Evolutionary conservation across 176 grass and related monocot species (phyloP).

Genomic region (Chrysopogon serrulatus): DNA sequence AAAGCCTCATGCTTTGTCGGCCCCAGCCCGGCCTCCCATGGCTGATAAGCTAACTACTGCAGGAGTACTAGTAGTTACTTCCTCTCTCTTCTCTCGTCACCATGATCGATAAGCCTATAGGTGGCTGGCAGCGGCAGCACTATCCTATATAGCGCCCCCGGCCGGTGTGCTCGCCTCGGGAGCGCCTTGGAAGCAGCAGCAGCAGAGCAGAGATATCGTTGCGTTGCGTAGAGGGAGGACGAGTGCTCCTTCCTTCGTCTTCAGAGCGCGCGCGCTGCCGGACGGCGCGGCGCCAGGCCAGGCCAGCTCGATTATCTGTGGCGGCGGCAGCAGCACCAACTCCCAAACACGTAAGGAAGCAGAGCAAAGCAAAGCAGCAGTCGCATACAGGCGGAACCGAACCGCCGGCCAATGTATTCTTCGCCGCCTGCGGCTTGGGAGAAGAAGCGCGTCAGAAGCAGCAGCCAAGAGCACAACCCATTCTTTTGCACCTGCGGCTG

Average conservation of each 20-base stretch:
- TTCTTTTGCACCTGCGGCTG: background rate
- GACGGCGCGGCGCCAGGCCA: too few species aligned
- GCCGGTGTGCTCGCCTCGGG: background rate
- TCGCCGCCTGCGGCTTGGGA: background rate
- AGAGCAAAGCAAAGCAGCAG: background rate
- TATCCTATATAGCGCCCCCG: slow-evolving; percentile 27
- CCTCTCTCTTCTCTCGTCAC: background rate
- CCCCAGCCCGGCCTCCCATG: slow-evolving; percentile 9
- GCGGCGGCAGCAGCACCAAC: background rate
- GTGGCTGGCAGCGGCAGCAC: background rate
- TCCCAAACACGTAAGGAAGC: background rate
- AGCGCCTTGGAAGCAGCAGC: slow-evolving; percentile 42
- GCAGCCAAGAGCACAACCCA: slow-evolving; percentile 1
- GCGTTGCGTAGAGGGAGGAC: slow-evolving; percentile 64
- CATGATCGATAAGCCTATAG: background rate
- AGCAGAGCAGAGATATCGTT: background rate
- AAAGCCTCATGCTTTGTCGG: slow-evolving; percentile 90
- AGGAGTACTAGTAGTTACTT: background rate
- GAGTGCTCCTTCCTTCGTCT: slow-evolving; percentile 34
- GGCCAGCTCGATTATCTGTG: background rate
- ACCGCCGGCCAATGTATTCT: slow-evolving; percentile 48
- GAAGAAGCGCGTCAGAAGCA: background rate
- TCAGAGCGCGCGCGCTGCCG: background rate
- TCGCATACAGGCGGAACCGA: background rate
- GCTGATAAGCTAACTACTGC: background rate